Evolutionary conservation across 257 asterid species (phyloP), one percentile per base, ranked within the genome.

Genomic region (Mitragyna speciosa): DNA sequence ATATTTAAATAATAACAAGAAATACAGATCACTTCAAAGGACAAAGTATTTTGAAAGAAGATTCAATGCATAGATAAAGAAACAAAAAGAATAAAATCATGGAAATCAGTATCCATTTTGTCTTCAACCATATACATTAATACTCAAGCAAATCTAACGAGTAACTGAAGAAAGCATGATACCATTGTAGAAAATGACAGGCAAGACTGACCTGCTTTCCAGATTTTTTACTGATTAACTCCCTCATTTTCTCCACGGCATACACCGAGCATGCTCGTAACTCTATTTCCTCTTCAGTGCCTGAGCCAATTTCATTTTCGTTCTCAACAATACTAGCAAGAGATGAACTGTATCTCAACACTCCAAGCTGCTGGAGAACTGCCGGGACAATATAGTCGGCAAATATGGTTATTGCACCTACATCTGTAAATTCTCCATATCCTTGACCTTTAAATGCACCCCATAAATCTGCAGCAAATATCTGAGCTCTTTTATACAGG

Each of bases 311-410:
- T 84, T 94, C 97, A 48, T 61, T 66, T 82, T 86, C 85, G 77
- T 90, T 85, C 75, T 85, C 89, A 41, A 93, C 88, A 19, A 61
- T 70, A 72, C 75, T 80, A 58, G 89, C 80, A 39, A 96, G 82
- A 17, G 90, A 88, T 59, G 91, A 84, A 82, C 92, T 89, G 84
- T 84, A 96, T 84, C 87, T 89, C 80, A 94, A 86, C 79, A 96
- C 97, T 73, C 97, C 99, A 47, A 96, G 97, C 86, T 92, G 94
- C 86, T 87, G 85, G 74, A 94, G 97, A 78, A 96, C 98, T 64
- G 97, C 97, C 77, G 99, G 99, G 75, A 96, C 95, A 78, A 94
- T 94, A 78, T 96, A 96, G 85, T 94, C 99, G 1, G 99, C 99
- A 85, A 96, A 96, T 88, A 96, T 94, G 30, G 97, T 96, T 85